Base-by-base conservation (phyloP, 345 rosid genomes). In the Euphorbia pulcherrima region DNA sequence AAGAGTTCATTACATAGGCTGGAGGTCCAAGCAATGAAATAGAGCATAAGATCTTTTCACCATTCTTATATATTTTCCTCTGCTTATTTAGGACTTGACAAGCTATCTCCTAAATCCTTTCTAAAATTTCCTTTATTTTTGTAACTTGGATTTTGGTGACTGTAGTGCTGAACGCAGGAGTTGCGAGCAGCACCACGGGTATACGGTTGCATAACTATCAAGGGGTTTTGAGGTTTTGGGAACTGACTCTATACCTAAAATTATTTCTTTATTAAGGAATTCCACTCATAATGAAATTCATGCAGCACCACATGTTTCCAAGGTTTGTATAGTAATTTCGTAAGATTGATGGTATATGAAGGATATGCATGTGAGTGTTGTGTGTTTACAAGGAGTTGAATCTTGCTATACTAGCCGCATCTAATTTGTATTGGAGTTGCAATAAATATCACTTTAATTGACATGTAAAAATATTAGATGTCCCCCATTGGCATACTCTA, bases 1-100 rank as follows among this genome's bases (percentile, higher is more conserved):
- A 91, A 94, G 81, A 83, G 71, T 64, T 94, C 97, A 97, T 79
- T 89, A n/a, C 83, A 88, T 77, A 86, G 96, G 78, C 84, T 92
- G 0, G 99, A 94, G 84, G 92, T 87, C 66, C 99, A 91, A 83
- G 92, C 92, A 54, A 94, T 94, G 96, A 91, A 94, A 71, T 88
- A 95, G 99, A 86, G 97, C 86, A 91, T 94, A 77, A 85, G 95
- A 83, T 76, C 86, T 88, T 81, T 89, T 94, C 63, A 81, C 96
- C 39, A 75, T 91, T 65, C 99, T 97, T 56, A 97, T 94, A 68
- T 78, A n/a, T n/a, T 62, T 72, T 65, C 67, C 56, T 76, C 71
- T 29, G 65, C 64, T 21, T 53, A 13, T 30, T 64, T 20, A 46
- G 28, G 33, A 58, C 35, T 60, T 44, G 6, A 40, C 51, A 27